Percentiles rank a stretch among this genome's conserved stretches.
phyloP scores from a whole-genome alignment of 345 rosid species.

The Salix viminalis region DNA sequence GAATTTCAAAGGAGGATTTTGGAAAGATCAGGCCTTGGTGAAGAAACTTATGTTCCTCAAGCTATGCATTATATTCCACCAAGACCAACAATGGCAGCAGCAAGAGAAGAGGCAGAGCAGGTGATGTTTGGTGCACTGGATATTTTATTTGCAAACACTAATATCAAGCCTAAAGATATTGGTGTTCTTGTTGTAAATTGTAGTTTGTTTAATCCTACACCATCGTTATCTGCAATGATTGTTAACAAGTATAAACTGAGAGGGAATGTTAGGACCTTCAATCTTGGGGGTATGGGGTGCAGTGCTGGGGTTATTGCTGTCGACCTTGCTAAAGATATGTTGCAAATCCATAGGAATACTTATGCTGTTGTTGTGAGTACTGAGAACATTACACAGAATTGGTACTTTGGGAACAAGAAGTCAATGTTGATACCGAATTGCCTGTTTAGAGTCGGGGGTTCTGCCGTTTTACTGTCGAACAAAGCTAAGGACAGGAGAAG shows the following conservation, averaged over 20 bases:
- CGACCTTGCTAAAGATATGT: constrained; percentile 76
- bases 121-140: constrained; percentile 88
- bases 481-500: constrained; percentile 44
- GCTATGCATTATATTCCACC: constrained; percentile 78
- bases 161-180: constrained; percentile 71
- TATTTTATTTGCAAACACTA: constrained; percentile 60
- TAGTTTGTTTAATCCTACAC: constrained; percentile 91
- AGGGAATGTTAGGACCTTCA: constrained; percentile 64
- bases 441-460: constrained; percentile 76
- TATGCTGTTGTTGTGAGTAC: constrained; percentile 87
- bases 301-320: constrained; percentile 86
- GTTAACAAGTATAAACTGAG: constrained; percentile 77
- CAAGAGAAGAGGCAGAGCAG: constrained; percentile 86
- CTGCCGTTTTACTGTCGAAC: constrained; percentile 71
- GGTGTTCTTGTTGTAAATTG: constrained; percentile 84
- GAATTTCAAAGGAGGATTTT: constrained; percentile 80
- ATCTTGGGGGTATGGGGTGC: constrained; percentile 91
- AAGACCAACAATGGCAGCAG: constrained; percentile 72
- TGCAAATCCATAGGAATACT: constrained; percentile 84
- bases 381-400: constrained; percentile 84
- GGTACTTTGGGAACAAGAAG: constrained; percentile 92
- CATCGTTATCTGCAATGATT: constrained; percentile 86
- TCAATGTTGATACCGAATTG: constrained; percentile 90
- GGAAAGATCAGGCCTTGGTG: constrained; percentile 84
- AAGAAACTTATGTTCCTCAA: constrained; percentile 83